Evolutionary conservation across 495 filamentous ascomycete species (phyloP), one percentile per base, ranked within the genome.

Genomic region (Margaritispora aquatica): DNA sequence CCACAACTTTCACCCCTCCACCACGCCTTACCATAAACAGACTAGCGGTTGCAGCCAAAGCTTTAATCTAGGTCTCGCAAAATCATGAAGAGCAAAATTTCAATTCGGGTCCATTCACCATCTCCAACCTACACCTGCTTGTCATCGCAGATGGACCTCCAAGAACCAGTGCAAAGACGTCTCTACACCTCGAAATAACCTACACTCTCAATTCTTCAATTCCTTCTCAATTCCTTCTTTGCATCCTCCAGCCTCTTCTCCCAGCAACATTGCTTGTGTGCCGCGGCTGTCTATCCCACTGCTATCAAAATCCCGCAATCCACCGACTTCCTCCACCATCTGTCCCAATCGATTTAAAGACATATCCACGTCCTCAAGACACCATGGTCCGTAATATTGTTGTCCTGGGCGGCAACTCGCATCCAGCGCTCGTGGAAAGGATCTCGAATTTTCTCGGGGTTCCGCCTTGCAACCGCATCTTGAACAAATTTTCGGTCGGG

Each of bases 361-460:
- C 26, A 34, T 15, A 17, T 22, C 34, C 26, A n/a, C 31, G 8
- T 21, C 19, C 26, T n/a, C 29, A 54, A 26, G 13, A 15, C 49
- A 79, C 51, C 54, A 94, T 98, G 94, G 93, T 97, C 66, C 88
- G 95, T 68, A 96, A 97, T 72, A 88, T 98, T 60, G 90, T 96
- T 66, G 82, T 98, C 63, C 88, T 98, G 58, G 90, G 92, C 38
- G 94, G 94, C 54, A 90, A 85, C 71, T 96, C 91, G 70, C 95
- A 98, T 75, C 92, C 92, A 5, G 77, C 86, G 67, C 84, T 98
- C 66, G 88, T 88, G 58, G 81, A 92, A 62, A 88, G 78, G 58
- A 88, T 98, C 68, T 96, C 89, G 80, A 82, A 84, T 53, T 85
- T 88, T 60, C 85, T 98, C 46, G 92, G 91, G 58, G 84, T 98